Percentiles rank a stretch among this genome's conserved stretches.
These are phyloP conservation scores for Lactarius akahatsu DNA, from an alignment of 768 basidiomycete species.

Conservation along the genomic window DNA sequence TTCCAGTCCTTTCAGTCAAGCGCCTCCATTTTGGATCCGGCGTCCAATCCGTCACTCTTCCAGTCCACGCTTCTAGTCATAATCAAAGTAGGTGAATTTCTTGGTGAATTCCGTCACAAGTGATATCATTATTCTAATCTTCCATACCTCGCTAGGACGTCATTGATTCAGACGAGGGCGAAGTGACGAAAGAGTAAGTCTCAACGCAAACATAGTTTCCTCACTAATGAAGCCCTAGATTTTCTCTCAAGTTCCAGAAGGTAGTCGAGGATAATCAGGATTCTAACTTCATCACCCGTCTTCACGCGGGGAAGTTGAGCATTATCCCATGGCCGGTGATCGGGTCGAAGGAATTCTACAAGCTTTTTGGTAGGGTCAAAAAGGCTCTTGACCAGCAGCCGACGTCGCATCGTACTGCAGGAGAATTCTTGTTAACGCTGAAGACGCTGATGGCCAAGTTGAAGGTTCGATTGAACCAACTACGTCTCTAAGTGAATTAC, in stretches of 20 bases:
- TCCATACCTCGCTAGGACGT: slow-evolving; percentile 47
- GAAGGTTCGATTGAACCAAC: slow-evolving; percentile 43
- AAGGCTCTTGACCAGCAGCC: slow-evolving; percentile 48
- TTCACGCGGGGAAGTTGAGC: slow-evolving; percentile 54
- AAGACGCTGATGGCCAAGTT: slow-evolving; percentile 69
- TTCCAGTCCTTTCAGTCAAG: slow-evolving; percentile 64
- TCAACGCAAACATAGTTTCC: not conserved
- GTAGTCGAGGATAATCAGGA: slow-evolving; percentile 64
- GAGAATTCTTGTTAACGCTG: slow-evolving; percentile 54
- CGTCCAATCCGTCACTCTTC: slow-evolving; percentile 58
- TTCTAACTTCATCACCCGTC: slow-evolving; percentile 59
- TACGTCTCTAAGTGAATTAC: not conserved
- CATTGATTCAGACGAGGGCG: slow-evolving; percentile 57
- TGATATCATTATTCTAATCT: not conserved
- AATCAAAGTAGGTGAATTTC: slow-evolving; percentile 49
- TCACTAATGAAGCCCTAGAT: slow-evolving; percentile 38
- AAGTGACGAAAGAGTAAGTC: slow-evolving; percentile 57
- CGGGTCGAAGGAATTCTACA: slow-evolving; percentile 60
- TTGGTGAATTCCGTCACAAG: slow-evolving; percentile 21
- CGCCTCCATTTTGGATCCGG: slow-evolving; percentile 56
- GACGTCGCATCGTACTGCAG: slow-evolving; percentile 51
- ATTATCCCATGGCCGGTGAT: slow-evolving; percentile 71
- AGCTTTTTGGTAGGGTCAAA: slow-evolving; percentile 49
- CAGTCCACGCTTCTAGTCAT: slow-evolving; percentile 61
- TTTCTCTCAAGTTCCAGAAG: slow-evolving; percentile 56